phyloP scores from a whole-genome alignment of 2,329 filamentous ascomycete species.

The Onygenales sp. region DNA sequence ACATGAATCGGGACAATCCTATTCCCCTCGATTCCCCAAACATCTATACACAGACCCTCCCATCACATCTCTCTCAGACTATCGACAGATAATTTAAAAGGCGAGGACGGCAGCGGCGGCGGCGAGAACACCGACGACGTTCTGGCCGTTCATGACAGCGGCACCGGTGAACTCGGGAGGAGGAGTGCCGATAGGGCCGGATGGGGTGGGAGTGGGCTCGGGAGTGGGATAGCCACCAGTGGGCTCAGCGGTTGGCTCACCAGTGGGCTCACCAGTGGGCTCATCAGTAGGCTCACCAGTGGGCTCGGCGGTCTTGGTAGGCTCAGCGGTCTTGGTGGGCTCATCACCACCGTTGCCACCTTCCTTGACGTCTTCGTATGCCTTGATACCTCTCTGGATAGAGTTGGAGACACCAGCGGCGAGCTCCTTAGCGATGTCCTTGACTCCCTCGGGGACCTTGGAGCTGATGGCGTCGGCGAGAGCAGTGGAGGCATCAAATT shows the following conservation, averaged over 20 bases:
- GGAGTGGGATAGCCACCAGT: not conserved
- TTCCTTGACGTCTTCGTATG: slow-evolving; percentile 13
- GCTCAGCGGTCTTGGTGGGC: not conserved
- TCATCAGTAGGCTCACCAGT: slow-evolving; percentile 5
- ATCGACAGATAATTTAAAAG: slow-evolving; percentile 7
- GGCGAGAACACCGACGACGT: slow-evolving; percentile 11
- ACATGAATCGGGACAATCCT: too few species aligned
- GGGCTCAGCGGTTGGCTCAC: not conserved
- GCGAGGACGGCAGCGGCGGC: slow-evolving; percentile 12
- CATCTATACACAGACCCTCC: not conserved
- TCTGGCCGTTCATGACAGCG: slow-evolving; percentile 9
- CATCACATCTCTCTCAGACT: not conserved
- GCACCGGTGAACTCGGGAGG: slow-evolving; percentile 10
- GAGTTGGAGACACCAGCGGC: slow-evolving; percentile 21
- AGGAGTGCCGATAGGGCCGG: not conserved
- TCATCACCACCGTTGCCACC: not conserved
- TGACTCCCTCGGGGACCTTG: slow-evolving; percentile 21
- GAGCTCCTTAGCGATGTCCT: slow-evolving; percentile 17
- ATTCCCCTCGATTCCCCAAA: not conserved
- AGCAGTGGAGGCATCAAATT: slow-evolving; percentile 17
- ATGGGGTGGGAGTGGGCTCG: slow-evolving; percentile 1
- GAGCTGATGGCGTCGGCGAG: slow-evolving; percentile 19
- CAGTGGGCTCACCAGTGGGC: slow-evolving; percentile 5
- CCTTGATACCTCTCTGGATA: slow-evolving; percentile 23
- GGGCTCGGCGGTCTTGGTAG: not conserved